phyloP scores from a whole-genome alignment of 2,329 filamentous ascomycete species.

The Aspergillus bombycis region DNA sequence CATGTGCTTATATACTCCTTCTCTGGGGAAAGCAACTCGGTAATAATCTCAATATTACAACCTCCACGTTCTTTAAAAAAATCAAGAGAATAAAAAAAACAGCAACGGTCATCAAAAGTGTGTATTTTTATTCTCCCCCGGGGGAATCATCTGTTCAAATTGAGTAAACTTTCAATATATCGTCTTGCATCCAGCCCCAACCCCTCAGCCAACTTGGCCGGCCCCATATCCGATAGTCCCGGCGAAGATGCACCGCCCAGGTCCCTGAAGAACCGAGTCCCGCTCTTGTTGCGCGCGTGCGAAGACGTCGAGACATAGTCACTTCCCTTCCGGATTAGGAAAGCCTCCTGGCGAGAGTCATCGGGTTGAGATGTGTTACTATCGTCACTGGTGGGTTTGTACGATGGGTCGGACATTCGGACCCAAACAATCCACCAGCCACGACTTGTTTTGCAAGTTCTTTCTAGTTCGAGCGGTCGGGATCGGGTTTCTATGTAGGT shows the following conservation, averaged over 20 bases:
- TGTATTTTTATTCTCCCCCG: background rate
- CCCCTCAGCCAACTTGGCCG: constrained; percentile 47
- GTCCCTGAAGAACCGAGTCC: constrained; percentile 44
- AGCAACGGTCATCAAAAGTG: background rate
- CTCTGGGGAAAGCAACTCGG: background rate
- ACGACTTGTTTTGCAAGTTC: constrained; percentile 65
- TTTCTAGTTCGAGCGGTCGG: constrained; percentile 55
- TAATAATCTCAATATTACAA: background rate
- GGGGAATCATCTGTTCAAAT: constrained; percentile 43
- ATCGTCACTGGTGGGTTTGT: constrained; percentile 14
- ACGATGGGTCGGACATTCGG: constrained; percentile 44
- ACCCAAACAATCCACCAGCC: constrained; percentile 72
- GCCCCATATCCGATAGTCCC: constrained; percentile 32
- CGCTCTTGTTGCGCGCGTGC: constrained; percentile 37
- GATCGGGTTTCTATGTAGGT: constrained; percentile 57
- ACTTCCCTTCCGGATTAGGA: constrained; percentile 50
- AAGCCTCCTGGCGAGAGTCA: constrained; percentile 41
- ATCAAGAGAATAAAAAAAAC: background rate
- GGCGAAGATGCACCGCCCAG: constrained; percentile 39
- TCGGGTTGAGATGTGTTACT: constrained; percentile 13
- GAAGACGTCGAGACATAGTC: constrained; percentile 38
- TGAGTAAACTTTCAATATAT: constrained; percentile 51
- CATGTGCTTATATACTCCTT: background rate
- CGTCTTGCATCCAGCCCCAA: constrained; percentile 50
- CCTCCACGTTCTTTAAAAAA: background rate